phyloP scores from a whole-genome alignment of 1,284 basidiomycete species.

The Cryptococcus sp. region DNA sequence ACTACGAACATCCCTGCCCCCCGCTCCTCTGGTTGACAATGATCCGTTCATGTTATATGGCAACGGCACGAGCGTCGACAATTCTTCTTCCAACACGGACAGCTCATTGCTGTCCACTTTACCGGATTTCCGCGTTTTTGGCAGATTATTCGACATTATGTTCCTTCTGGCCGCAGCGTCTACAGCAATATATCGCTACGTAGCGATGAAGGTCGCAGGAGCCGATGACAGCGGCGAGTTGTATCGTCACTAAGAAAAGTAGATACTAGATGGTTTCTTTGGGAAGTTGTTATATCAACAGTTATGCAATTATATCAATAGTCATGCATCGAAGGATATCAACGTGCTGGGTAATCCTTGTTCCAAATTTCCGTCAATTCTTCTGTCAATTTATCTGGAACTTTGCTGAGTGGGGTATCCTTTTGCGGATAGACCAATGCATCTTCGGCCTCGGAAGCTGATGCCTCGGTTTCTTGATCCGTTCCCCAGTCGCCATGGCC shows the following conservation, averaged over 20 bases:
- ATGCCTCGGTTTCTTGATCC: conserved; percentile 17
- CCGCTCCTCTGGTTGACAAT: conserved; percentile 23
- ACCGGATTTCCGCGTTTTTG: conserved; percentile 53
- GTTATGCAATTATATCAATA: background rate
- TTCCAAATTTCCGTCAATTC: background rate
- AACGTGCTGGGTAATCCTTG: conserved; percentile 9
- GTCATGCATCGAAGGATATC: conserved; percentile 1
- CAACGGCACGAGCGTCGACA: conserved; percentile 2
- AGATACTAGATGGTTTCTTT: background rate
- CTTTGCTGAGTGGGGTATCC: too few relatives aligned
- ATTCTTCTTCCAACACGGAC: conserved; percentile 12
- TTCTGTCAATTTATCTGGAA: too few relatives aligned
- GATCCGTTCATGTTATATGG: conserved; percentile 12
- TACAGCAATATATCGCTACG: conserved; percentile 42
- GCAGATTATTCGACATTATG: conserved; percentile 50
- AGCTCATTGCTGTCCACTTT: conserved; percentile 44
- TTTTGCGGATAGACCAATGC: background rate
- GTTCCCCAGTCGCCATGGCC: conserved; percentile 21
- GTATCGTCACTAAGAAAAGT: conserved; percentile 12
- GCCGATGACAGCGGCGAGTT: conserved; percentile 26
- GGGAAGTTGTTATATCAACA: background rate
- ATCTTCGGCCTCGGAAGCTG: conserved; percentile 17
- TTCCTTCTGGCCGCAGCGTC: conserved; percentile 47
- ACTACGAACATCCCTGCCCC: conserved; percentile 47
- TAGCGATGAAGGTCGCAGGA: conserved; percentile 41